Percentiles rank a stretch among this genome's conserved stretches.
Evolutionary conservation across 2,329 filamentous ascomycete genomes (phyloP).

Genomic region (Mycosphaerella sp.): DNA sequence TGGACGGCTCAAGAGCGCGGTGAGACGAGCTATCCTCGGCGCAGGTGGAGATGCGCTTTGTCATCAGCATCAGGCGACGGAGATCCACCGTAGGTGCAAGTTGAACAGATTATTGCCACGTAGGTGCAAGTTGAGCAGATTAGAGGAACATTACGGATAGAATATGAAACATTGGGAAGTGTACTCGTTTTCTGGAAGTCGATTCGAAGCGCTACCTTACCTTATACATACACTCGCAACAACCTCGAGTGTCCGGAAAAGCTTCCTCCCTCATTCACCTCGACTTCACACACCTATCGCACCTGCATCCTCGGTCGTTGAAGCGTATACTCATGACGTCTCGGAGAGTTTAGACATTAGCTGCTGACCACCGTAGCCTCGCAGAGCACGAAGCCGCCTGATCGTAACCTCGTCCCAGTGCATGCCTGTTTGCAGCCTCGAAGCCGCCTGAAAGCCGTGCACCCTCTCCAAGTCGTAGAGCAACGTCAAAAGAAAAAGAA

Average conservation of each 20-base stretch:
- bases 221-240: slow-evolving; percentile 14
- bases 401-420: not conserved
- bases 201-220: slow-evolving; percentile 14
- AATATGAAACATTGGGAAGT: not conserved
- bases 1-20: not conserved
- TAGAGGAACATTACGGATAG: too few relatives aligned
- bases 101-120: too few relatives aligned
- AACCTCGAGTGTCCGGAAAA: slow-evolving; percentile 12
- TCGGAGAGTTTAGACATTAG: slow-evolving; percentile 10
- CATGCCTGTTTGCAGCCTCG: slow-evolving; percentile 2
- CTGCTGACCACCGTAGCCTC: slow-evolving; percentile 3
- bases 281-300: not conserved
- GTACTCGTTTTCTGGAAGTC: not conserved
- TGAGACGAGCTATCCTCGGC: not conserved
- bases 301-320: slow-evolving; percentile 7
- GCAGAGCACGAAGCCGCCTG: slow-evolving; percentile 10
- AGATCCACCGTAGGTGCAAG: too few relatives aligned
- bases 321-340: slow-evolving; percentile 9
- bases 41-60: not conserved
- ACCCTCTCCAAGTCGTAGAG: slow-evolving; percentile 12
- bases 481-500: slow-evolving; percentile 5
- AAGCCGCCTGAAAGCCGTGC: not conserved
- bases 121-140: too few relatives aligned
- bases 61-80: not conserved
- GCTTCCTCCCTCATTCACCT: slow-evolving; percentile 5